These are phyloP conservation scores for Aureobasidium sp. DNA, from an alignment of 2,329 filamentous ascomycete genomes.

Conservation along the genomic window DNA sequence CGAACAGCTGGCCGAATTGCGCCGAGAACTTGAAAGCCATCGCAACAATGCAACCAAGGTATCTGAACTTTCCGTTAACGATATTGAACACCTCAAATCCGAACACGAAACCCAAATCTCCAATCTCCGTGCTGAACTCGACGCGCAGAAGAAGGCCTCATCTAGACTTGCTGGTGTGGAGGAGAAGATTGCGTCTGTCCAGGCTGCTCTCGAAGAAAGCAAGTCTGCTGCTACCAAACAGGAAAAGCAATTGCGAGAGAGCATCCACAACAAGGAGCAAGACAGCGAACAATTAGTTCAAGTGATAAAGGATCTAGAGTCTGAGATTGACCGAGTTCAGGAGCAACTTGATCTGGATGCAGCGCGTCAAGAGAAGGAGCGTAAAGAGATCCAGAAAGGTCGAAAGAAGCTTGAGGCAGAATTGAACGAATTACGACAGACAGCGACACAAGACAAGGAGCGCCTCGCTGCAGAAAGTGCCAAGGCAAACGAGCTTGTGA, in stretches of 20 bases:
- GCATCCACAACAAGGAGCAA: slow-evolving; percentile 26
- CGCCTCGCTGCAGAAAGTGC: slow-evolving; percentile 7
- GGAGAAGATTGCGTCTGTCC: slow-evolving; percentile 27
- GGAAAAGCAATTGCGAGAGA: slow-evolving; percentile 27
- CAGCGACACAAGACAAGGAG: slow-evolving; percentile 10
- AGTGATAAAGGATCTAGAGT: slow-evolving; percentile 28
- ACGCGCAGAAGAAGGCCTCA: slow-evolving; percentile 23
- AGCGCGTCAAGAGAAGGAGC: slow-evolving; percentile 15
- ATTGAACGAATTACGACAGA: slow-evolving; percentile 1
- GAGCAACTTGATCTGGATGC: slow-evolving; percentile 19
- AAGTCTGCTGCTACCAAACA: slow-evolving; percentile 24
- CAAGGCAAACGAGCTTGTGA: slow-evolving; percentile 7
- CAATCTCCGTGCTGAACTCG: slow-evolving; percentile 23
- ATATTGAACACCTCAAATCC: slow-evolving; percentile 19
- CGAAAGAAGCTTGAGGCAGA: slow-evolving; percentile 14
- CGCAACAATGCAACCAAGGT: slow-evolving; percentile 3
- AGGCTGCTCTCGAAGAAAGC: slow-evolving; percentile 26
- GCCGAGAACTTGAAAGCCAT: not conserved
- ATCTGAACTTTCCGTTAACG: slow-evolving; percentile 14
- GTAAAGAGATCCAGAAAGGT: slow-evolving; percentile 15
- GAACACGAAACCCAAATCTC: slow-evolving; percentile 23
- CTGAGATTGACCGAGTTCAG: slow-evolving; percentile 31
- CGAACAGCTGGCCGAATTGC: not conserved
- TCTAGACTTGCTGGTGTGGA: slow-evolving; percentile 26
- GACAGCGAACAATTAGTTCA: slow-evolving; percentile 26